Evolutionary conservation across 176 grass and related monocot genomes (phyloP).

Genomic region (Bothriochloa decipiens): DNA sequence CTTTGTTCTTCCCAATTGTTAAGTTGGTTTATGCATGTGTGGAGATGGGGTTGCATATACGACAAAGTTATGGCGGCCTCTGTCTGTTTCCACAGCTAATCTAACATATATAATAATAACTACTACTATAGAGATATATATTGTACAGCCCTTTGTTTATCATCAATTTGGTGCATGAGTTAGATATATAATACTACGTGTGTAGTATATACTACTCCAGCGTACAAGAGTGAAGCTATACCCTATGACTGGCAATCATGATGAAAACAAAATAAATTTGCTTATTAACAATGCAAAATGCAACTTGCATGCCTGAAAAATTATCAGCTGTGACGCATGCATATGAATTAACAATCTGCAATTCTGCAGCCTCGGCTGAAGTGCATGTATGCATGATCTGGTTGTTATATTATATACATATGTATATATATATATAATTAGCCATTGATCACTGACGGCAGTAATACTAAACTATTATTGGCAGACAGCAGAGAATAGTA

Average conservation of each 20-base stretch:
- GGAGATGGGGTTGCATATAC: conserved; percentile 13
- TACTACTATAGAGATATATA: background rate
- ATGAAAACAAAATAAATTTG: conserved; percentile 4
- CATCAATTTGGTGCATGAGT: conserved; percentile 30
- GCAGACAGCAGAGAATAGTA: conserved; percentile 1
- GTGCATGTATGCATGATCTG: conserved; percentile 22
- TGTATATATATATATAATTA: background rate
- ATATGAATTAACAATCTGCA: background rate
- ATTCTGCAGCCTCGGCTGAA: background rate
- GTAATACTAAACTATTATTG: background rate
- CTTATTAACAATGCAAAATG: background rate
- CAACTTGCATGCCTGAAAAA: conserved; percentile 27
- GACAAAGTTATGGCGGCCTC: conserved; percentile 56
- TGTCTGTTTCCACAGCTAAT: conserved; percentile 28
- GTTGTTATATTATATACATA: background rate
- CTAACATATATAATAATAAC: background rate
- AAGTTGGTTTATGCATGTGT: conserved; percentile 30
- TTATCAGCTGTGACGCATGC: background rate
- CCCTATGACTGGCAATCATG: conserved; percentile 1
- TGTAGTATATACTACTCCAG: background rate
- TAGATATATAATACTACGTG: background rate
- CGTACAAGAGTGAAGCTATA: conserved; percentile 8
- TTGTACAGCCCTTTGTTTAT: background rate
- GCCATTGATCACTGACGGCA: background rate
- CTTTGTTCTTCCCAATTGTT: conserved; percentile 3